Evolutionary conservation across 352 stramenopile genomes (phyloP).

Genomic region (Phytopythium delawarense): DNA sequence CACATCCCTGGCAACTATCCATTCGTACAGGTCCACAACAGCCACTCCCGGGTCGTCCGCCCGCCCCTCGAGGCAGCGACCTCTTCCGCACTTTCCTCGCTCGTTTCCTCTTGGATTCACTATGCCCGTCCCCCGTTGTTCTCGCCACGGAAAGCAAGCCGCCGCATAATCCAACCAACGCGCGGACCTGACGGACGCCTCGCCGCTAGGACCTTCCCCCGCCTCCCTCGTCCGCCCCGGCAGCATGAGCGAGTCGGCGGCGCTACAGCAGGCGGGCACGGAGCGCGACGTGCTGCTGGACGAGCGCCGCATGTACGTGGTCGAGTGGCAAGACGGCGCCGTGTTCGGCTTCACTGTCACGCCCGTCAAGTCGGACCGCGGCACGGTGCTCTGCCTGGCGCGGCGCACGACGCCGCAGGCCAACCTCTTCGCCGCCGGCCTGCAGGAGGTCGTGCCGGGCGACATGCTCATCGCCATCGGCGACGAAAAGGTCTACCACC

Average conservation of each 20-base stretch:
- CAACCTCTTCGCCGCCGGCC: constrained; percentile 32
- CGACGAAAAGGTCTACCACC: constrained; percentile 71
- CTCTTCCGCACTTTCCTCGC: neutral
- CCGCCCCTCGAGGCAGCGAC: neutral
- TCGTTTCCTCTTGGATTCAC: neutral
- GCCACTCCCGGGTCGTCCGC: neutral
- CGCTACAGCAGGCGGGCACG: constrained; percentile 27
- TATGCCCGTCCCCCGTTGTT: neutral
- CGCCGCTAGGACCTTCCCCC: neutral
- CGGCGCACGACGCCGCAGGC: constrained; percentile 36
- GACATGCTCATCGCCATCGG: constrained; percentile 77
- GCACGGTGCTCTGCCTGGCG: constrained; percentile 54
- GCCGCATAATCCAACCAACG: neutral
- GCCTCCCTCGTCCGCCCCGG: neutral
- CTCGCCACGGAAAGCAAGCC: neutral
- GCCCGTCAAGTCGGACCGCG: constrained; percentile 63
- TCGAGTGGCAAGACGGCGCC: constrained; percentile 56
- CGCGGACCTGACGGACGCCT: neutral
- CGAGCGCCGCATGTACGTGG: constrained; percentile 75
- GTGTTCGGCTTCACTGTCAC: constrained; percentile 71
- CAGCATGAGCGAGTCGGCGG: constrained; percentile 7
- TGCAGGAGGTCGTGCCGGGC: constrained; percentile 67
- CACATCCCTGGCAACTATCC: no score
- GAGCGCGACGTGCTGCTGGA: constrained; percentile 44
- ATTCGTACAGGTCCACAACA: neutral